These are phyloP conservation scores for Auriscalpium orientale DNA, from an alignment of 768 basidiomycete species.

Conservation along the genomic window DNA sequence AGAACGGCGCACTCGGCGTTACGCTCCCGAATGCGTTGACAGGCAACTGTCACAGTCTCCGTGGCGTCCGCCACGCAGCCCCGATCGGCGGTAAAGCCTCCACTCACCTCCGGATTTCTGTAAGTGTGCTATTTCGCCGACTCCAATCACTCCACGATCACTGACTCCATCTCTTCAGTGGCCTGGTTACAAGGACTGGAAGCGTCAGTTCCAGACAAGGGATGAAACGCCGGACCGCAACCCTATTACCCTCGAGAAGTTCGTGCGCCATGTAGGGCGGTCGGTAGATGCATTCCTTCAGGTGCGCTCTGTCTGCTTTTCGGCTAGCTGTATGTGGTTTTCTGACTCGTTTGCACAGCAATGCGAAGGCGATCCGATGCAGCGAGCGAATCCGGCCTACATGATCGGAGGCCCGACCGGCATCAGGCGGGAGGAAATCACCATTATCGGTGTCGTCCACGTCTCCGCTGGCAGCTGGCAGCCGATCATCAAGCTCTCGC, in stretches of 20 bases:
- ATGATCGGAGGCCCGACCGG: conserved; percentile 9
- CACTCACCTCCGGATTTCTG: conserved; percentile 12
- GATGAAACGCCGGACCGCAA: conserved; percentile 12
- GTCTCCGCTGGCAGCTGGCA: conserved; percentile 17
- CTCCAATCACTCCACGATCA: neutral
- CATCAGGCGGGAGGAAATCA: conserved; percentile 11
- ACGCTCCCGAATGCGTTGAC: conserved; percentile 8
- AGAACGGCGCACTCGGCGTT: conserved; percentile 11
- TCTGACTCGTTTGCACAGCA: neutral
- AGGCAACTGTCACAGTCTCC: conserved; percentile 10
- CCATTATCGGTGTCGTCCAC: conserved; percentile 10
- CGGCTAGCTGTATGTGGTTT: no score
- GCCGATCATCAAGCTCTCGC: conserved; percentile 13
- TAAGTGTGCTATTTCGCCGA: neutral
- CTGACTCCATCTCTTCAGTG: conserved; percentile 4
- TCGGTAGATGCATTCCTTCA: conserved; percentile 12
- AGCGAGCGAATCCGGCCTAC: conserved; percentile 7
- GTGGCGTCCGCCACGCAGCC: conserved; percentile 5
- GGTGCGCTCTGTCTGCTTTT: neutral
- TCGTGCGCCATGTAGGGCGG: conserved; percentile 14
- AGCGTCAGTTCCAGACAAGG: conserved; percentile 15
- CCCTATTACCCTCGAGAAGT: conserved; percentile 12
- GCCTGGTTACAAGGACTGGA: conserved; percentile 14
- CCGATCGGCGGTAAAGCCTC: conserved; percentile 13
- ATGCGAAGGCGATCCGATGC: conserved; percentile 4